Base-by-base conservation (phyloP, 2,329 filamentous ascomycete species). In the Simplicillium sp. region DNA sequence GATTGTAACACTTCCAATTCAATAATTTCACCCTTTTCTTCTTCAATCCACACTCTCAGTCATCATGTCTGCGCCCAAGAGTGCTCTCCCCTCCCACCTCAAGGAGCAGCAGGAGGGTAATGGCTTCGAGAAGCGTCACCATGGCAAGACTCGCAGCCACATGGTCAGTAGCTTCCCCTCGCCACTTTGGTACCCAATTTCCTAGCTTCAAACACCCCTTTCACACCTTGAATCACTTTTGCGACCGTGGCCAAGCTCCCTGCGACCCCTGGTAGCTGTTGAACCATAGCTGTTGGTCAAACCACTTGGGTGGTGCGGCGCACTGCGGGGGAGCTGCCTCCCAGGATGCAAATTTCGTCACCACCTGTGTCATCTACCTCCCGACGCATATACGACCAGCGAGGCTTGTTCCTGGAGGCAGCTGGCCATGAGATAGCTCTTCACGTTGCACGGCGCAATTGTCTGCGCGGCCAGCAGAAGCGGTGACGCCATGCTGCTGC, bases 121-220 rank as follows among this genome's bases (percentile, higher is more conserved):
- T 48, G 68, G 67, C 49, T 72, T 79, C 50, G 67, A 73, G 53
- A 71, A 73, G 48, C 80, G 81, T 60, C 85, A 87, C 60, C 84
- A 89, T 64, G 84, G 84, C 68, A 89, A 89, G 77, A 84, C 83
- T 52, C 82, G 84, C 64, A 87, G 83, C 46, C 84, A 89, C 66
- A 85, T 89, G 79, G 84, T 84, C 67, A 78, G 84, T 80, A 44
- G 34, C 34, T 39, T 29, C 28, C 18, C 20, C 13, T 40, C 36
- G 29, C 41, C 39, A 17, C 13, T 47, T 45, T 41, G 4, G 29
- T 37, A 14, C 15, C 36, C 32, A 29, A 32, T 29, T 38, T 29
- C 15, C 37, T 14, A 15, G 5, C 13, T 11, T 35, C 25, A 17
- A 18, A 25, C 40, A 12, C n/a, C 20, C 18, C 28, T 14, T 35